These are phyloP conservation scores for Aciculosporium take DNA, from an alignment of 2,329 filamentous ascomycete species.

Conservation along the genomic window DNA sequence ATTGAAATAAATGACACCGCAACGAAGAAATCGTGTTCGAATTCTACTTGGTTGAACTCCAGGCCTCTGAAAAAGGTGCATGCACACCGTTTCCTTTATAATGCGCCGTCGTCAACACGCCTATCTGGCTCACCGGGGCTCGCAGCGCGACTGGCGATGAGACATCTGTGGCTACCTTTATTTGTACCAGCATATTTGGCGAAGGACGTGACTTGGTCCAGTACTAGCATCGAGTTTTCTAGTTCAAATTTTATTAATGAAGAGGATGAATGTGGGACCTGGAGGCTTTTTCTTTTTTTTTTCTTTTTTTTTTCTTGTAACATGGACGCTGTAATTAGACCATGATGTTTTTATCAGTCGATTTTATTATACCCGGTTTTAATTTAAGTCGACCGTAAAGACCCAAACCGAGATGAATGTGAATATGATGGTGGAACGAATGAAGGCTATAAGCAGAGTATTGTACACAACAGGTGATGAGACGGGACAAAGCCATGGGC, in stretches of 20 bases:
- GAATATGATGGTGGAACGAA: not conserved
- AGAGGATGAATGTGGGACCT: conserved; percentile 6
- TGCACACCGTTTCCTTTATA: not conserved
- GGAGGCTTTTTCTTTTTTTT: conserved; percentile 6
- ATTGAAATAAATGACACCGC: not conserved
- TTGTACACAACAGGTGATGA: not conserved
- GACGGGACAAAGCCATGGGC: not conserved
- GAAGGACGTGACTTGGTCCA: conserved; percentile 10
- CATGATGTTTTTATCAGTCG: conserved; percentile 13
- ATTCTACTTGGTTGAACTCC: not conserved
- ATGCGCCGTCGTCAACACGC: not conserved
- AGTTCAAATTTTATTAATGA: conserved; percentile 5
- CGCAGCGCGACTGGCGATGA: not conserved
- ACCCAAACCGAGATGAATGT: not conserved
- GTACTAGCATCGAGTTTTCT: conserved; percentile 14
- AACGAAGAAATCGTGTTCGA: not conserved
- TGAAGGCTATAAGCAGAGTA: not conserved
- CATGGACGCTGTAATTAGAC: conserved; percentile 22
- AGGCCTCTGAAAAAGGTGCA: not conserved
- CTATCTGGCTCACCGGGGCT: not conserved
- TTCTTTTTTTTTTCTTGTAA: too few species aligned
- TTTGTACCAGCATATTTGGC: conserved; percentile 22
- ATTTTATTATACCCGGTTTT: conserved; percentile 11
- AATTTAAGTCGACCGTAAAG: conserved; percentile 2
- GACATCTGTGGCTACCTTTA: conserved; percentile 7